phyloP scores from a whole-genome alignment of 345 rosid genomes.

The Ceriops decandra region DNA sequence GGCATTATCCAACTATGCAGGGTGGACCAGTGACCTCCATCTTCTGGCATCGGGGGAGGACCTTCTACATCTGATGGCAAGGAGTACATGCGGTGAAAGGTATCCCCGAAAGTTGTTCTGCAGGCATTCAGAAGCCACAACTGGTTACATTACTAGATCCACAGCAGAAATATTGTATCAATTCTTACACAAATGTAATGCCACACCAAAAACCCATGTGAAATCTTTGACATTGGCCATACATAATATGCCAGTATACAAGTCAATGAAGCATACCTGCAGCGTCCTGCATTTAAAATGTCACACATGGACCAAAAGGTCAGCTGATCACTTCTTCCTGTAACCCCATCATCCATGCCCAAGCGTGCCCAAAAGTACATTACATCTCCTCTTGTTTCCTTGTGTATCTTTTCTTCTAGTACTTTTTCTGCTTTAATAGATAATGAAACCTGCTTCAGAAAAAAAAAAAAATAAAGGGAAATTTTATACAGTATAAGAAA shows the following conservation, averaged over 20 bases:
- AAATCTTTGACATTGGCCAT: not conserved
- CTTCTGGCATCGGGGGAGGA: slow-evolving; percentile 96
- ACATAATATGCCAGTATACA: no score
- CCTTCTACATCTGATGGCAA: slow-evolving; percentile 65
- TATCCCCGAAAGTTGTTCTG: slow-evolving; percentile 70
- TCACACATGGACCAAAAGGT: slow-evolving; percentile 37
- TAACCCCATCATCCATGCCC: slow-evolving; percentile 21
- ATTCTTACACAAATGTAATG: no score
- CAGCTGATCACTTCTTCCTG: slow-evolving; percentile 15
- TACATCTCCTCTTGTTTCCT: slow-evolving; percentile 27
- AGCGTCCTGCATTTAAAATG: slow-evolving; percentile 29
- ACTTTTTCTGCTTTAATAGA: slow-evolving; percentile 23
- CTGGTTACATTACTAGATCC: not conserved
- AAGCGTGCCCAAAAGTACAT: slow-evolving; percentile 30
- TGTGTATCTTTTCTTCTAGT: slow-evolving; percentile 24
- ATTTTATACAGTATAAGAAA: not conserved
- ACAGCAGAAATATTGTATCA: no score
- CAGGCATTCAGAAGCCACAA: slow-evolving; percentile 20
- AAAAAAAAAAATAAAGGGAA: not conserved
- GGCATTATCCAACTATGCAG: slow-evolving; percentile 99
- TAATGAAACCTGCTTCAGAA: slow-evolving; percentile 27
- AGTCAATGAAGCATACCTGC: slow-evolving; percentile 24
- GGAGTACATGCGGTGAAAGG: slow-evolving; percentile 75
- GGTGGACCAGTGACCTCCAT: slow-evolving; percentile 86
- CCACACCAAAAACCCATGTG: not conserved